These are phyloP conservation scores for Eimeria falciformis DNA, from an alignment of 169 alveolate species.

Conservation along the genomic window DNA sequence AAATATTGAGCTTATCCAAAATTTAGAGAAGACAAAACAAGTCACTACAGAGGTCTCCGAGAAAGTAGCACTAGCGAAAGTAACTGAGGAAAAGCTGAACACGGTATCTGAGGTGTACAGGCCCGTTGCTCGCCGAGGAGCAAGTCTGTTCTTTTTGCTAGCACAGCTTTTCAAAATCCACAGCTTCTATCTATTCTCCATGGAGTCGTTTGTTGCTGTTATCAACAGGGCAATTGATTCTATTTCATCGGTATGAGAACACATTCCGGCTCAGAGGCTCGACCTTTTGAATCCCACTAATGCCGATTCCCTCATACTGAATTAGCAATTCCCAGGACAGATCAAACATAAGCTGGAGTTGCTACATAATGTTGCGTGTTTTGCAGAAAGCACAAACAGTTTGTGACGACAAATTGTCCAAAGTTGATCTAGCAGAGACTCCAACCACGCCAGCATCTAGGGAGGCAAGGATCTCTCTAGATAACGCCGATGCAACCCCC, in stretches of 20 bases:
- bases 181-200: slow-evolving; percentile 95
- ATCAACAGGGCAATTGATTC: slow-evolving; percentile 95
- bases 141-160: slow-evolving; percentile 75
- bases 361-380: too few species aligned
- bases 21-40: slow-evolving; percentile 95
- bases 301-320: too few species aligned
- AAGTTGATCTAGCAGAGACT: too few species aligned
- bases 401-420: too few species aligned
- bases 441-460: too few species aligned
- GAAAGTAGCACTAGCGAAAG: slow-evolving; percentile 95
- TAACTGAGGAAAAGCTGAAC: slow-evolving; percentile 94
- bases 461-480: too few species aligned
- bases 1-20: slow-evolving; percentile 95
- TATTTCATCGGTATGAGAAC: slow-evolving; percentile 89
- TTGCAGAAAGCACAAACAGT: too few species aligned
- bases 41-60: slow-evolving; percentile 95
- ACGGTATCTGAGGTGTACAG: slow-evolving; percentile 96
- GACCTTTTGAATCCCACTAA: too few species aligned
- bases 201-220: slow-evolving; percentile 95
- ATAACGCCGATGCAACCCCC: too few species aligned
- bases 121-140: slow-evolving; percentile 91
- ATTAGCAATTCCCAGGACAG: too few species aligned
- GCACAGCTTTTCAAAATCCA: slow-evolving; percentile 89
- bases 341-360: too few species aligned
- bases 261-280: slow-evolving; percentile 39